Conservation (phyloP, 345 rosid genomes). For the Triadica sebifera region DNA sequence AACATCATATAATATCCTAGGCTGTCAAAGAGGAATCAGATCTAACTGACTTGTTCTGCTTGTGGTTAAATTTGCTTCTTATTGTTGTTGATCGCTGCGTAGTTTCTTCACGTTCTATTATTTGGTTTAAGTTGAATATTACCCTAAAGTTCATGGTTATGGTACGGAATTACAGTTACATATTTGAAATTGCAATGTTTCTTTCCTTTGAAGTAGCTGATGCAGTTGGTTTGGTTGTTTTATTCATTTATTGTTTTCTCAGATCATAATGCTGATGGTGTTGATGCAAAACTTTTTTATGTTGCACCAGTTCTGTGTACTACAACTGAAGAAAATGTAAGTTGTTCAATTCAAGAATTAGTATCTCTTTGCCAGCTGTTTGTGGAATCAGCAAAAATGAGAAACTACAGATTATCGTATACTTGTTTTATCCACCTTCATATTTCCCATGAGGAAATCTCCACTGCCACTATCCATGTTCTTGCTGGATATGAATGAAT, state of each 20-base stretch:
- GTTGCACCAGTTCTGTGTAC: conserved; percentile 61
- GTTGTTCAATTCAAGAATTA: conserved; percentile 21
- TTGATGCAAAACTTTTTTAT: conserved; percentile 58
- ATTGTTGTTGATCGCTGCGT: neutral
- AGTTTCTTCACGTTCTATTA: neutral
- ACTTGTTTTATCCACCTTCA: neutral
- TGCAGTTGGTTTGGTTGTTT: conserved; percentile 3
- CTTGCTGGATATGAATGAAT: too few species aligned
- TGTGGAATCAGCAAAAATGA: conserved; percentile 4
- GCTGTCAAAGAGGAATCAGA: too few species aligned
- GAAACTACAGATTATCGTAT: neutral
- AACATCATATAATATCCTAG: too few species aligned
- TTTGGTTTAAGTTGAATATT: neutral
- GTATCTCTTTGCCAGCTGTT: neutral
- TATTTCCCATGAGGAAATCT: neutral
- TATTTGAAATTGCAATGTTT: neutral
- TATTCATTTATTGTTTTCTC: conserved; percentile 3
- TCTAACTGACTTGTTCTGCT: too few species aligned
- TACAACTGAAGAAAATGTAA: conserved; percentile 55
- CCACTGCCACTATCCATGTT: too few species aligned
- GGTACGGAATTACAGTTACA: neutral
- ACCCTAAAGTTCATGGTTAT: neutral
- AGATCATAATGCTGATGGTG: conserved; percentile 50
- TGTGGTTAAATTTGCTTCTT: neutral
- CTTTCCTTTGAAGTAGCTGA: neutral